Percentiles rank a stretch among this genome's conserved stretches.
Evolutionary conservation across 1,284 basidiomycete species (phyloP).

Genomic region (Ganoderma leucocontextum): DNA sequence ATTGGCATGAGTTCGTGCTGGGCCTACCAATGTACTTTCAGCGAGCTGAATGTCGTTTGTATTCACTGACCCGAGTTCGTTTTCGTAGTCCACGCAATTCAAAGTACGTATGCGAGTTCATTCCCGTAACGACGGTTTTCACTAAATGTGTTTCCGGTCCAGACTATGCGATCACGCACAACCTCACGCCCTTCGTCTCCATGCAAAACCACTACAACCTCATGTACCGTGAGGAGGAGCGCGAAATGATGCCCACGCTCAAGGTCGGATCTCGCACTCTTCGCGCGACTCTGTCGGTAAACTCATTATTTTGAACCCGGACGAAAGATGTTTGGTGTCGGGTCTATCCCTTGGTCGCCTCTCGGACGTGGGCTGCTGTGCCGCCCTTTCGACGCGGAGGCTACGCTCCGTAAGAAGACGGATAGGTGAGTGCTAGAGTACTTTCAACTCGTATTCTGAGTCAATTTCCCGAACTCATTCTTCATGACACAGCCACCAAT

Average conservation of each 20-base stretch:
- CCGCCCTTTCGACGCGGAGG: constrained; percentile 39
- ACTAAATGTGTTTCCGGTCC: background rate
- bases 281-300: background rate
- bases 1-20: constrained; percentile 50
- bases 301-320: background rate
- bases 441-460: background rate
- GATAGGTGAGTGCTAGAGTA: constrained; percentile 2
- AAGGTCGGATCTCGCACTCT: constrained; percentile 3
- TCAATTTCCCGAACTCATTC: background rate
- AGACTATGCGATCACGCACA: constrained; percentile 46
- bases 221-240: constrained; percentile 56
- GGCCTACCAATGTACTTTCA: constrained; percentile 40
- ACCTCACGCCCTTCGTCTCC: constrained; percentile 56
- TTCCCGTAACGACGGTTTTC: background rate
- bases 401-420: constrained; percentile 16
- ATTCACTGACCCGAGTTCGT: background rate
- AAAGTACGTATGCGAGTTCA: constrained; percentile 25
- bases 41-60: too few species aligned
- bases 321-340: constrained; percentile 44
- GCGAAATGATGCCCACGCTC: constrained; percentile 54
- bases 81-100: constrained; percentile 38
- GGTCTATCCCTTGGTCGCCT: constrained; percentile 53
- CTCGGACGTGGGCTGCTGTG: constrained; percentile 49
- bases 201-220: constrained; percentile 59
- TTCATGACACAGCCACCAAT: constrained; percentile 45